These are phyloP conservation scores for Deinandra increscens DNA, from an alignment of 129 eudicot genomes.

Conservation along the genomic window DNA sequence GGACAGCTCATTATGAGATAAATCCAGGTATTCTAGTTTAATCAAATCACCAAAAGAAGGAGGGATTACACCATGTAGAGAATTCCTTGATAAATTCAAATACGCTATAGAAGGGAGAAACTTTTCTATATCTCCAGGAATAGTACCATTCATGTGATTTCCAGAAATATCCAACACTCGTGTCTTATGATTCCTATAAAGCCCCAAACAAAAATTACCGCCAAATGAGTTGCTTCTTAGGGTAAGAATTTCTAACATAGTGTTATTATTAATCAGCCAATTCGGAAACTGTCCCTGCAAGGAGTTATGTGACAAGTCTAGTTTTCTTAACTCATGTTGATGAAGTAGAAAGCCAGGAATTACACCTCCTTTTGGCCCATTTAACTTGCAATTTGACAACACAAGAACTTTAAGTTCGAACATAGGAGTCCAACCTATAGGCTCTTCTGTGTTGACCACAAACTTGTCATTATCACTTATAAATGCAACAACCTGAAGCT, in stretches of 20 bases:
- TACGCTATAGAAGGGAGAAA: background rate
- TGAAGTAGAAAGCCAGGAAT: slow-evolving; percentile 32
- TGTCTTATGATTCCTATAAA: background rate
- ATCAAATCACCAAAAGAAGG: slow-evolving; percentile 10
- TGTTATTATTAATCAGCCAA: slow-evolving; percentile 35
- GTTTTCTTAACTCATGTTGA: slow-evolving; percentile 18
- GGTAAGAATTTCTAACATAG: background rate
- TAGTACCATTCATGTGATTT: slow-evolving; percentile 13
- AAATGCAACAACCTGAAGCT: slow-evolving; percentile 17
- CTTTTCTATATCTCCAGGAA: slow-evolving; percentile 11
- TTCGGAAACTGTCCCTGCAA: slow-evolving; percentile 29
- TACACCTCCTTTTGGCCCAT: background rate
- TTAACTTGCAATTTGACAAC: slow-evolving; percentile 20
- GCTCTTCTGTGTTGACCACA: slow-evolving; percentile 25
- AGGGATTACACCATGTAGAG: slow-evolving; percentile 22
- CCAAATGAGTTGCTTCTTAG: slow-evolving; percentile 24
- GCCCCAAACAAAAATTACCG: background rate
- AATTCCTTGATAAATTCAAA: slow-evolving; percentile 28
- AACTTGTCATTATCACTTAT: background rate
- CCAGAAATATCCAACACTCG: background rate
- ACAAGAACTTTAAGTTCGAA: slow-evolving; percentile 34
- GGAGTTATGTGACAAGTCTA: slow-evolving; percentile 25
- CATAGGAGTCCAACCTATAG: slow-evolving; percentile 22
- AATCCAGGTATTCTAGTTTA: background rate
- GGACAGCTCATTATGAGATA: slow-evolving; percentile 21